phyloP scores from a whole-genome alignment of 306 rosid genomes.

The Comarum palustre region DNA sequence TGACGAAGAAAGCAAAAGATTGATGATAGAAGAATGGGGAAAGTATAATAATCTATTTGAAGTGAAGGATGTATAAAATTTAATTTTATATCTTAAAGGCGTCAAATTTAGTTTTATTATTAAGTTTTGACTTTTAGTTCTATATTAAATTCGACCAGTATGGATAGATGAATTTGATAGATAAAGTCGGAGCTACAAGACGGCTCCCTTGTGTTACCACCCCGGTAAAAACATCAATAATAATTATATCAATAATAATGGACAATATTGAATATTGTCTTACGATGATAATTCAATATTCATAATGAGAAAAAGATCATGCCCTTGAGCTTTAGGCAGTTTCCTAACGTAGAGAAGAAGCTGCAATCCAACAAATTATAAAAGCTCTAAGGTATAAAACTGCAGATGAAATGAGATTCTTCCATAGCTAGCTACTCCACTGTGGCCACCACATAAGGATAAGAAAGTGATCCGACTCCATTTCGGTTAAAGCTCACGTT shows the following conservation, averaged over 20 bases:
- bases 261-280: not conserved
- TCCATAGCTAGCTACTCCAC: not conserved
- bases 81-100: no score
- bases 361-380: constrained; percentile 19
- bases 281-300: not conserved
- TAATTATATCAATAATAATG: no score
- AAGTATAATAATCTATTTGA: no score
- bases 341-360: constrained; percentile 8
- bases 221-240: not conserved
- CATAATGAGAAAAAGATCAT: not conserved
- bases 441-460: not conserved
- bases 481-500: not conserved
- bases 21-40: not conserved
- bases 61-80: no score
- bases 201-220: not conserved
- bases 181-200: no score
- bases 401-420: constrained; percentile 6
- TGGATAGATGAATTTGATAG: no score
- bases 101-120: no score
- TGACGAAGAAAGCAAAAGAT: not conserved
- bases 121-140: no score
- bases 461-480: not conserved
- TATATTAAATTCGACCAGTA: no score
- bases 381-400: not conserved
- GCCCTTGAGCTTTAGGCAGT: not conserved